These are phyloP conservation scores for Ganoderma meredithae DNA, from an alignment of 1,284 basidiomycete species.

Conservation along the genomic window DNA sequence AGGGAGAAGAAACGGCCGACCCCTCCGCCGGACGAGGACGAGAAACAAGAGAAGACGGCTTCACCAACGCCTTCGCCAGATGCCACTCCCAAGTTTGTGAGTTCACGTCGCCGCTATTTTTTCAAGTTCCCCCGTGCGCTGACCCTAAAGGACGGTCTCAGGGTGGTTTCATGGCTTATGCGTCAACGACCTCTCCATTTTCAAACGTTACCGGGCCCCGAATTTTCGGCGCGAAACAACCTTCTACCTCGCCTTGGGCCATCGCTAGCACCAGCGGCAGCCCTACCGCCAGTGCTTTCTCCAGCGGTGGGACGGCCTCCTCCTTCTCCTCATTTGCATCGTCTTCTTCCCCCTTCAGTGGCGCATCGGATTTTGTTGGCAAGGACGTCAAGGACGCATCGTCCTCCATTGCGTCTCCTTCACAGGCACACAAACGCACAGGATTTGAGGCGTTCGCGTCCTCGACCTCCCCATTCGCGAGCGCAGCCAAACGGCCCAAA, in stretches of 20 bases:
- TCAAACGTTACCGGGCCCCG: slow-evolving; percentile 71
- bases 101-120: slow-evolving; percentile 33
- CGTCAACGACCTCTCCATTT: slow-evolving; percentile 73
- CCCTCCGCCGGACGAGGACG: slow-evolving; percentile 66
- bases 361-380: slow-evolving; percentile 18
- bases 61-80: slow-evolving; percentile 21
- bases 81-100: slow-evolving; percentile 55
- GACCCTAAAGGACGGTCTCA: slow-evolving; percentile 12
- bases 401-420: slow-evolving; percentile 18
- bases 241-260: slow-evolving; percentile 35
- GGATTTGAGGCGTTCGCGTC: slow-evolving; percentile 82
- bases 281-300: slow-evolving; percentile 19
- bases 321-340: slow-evolving; percentile 28
- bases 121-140: neutral
- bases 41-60: slow-evolving; percentile 32
- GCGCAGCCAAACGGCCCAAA: slow-evolving; percentile 47
- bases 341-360: slow-evolving; percentile 14
- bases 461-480: slow-evolving; percentile 73
- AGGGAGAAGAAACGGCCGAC: slow-evolving; percentile 69
- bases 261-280: slow-evolving; percentile 29
- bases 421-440: slow-evolving; percentile 38
- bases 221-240: slow-evolving; percentile 56
- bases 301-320: slow-evolving; percentile 24
- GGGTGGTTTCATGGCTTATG: slow-evolving; percentile 80
- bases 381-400: slow-evolving; percentile 1